Evolutionary conservation across 352 stramenopile species (phyloP).

Genomic region (Globisporangium lucens): DNA sequence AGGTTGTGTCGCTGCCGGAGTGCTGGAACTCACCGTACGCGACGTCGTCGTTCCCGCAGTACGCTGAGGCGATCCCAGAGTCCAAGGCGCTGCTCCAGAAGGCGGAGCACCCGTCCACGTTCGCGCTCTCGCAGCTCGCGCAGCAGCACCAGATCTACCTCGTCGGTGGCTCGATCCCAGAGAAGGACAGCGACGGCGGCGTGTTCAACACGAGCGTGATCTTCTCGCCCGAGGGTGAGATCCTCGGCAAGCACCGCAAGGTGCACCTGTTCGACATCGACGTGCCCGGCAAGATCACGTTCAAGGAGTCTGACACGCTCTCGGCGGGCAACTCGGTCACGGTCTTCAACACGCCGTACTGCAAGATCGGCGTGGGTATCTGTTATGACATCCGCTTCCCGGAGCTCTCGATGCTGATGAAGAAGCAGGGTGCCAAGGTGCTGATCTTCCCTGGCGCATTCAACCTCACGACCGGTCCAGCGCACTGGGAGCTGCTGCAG

Average conservation of each 20-base stretch:
- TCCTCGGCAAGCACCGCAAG: constrained; percentile 99
- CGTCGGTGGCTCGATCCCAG: constrained; percentile 97
- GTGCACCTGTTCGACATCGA: constrained; percentile 99
- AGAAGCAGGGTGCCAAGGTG: constrained; percentile 87
- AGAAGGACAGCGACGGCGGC: constrained; percentile 73
- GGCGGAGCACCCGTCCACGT: constrained; percentile 78
- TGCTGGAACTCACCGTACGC: constrained; percentile 98
- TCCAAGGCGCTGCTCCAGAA: constrained; percentile 50
- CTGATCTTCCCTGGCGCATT: constrained; percentile 86
- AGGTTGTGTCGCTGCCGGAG: constrained; percentile 92
- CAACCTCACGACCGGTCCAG: constrained; percentile 91
- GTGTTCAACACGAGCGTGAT: constrained; percentile 99
- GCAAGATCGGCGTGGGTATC: constrained; percentile 97
- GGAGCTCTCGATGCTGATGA: constrained; percentile 97
- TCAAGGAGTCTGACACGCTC: constrained; percentile 99
- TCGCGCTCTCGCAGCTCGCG: constrained; percentile 89
- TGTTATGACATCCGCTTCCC: constrained; percentile 99
- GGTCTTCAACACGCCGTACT: constrained; percentile 86
- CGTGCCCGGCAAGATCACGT: constrained; percentile 98
- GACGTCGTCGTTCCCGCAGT: constrained; percentile 96
- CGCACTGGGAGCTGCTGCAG: constrained; percentile 99
- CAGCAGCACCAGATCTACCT: constrained; percentile 90
- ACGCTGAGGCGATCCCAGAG: constrained; percentile 95
- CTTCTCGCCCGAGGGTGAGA: constrained; percentile 90
- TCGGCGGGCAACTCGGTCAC: constrained; percentile 88